Conservation (phyloP, 768 basidiomycete genomes). For the Tulasnella sp. region DNA sequence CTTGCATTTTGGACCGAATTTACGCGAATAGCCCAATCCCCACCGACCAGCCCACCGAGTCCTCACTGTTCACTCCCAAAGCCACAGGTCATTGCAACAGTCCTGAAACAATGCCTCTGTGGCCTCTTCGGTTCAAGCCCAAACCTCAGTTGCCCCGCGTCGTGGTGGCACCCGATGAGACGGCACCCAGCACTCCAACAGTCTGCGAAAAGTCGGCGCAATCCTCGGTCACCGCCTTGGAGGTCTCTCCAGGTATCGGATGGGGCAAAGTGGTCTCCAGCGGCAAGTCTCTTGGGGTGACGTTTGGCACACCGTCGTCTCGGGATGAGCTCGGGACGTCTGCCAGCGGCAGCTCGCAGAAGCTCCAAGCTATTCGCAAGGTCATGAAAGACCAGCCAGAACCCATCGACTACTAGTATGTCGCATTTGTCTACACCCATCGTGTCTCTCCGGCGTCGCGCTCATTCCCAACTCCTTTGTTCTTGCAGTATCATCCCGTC, state of each 20-base stretch:
- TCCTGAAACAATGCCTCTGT: not conserved
- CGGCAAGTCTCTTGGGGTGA: slow-evolving; percentile 16
- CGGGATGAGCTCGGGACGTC: not conserved
- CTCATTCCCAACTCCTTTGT: slow-evolving; percentile 10
- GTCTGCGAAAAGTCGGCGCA: slow-evolving; percentile 5
- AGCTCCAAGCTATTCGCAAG: slow-evolving; percentile 24
- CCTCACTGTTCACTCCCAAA: not conserved
- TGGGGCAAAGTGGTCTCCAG: slow-evolving; percentile 18
- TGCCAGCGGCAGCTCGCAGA: not conserved
- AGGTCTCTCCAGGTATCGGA: slow-evolving; percentile 16
- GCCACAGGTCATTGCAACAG: not conserved
- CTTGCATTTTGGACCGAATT: slow-evolving; percentile 8
- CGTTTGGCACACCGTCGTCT: slow-evolving; percentile 16
- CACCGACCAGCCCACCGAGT: not conserved
- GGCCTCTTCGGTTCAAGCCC: not conserved
- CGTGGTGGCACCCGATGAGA: slow-evolving; percentile 8
- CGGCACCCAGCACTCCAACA: not conserved
- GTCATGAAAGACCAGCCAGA: slow-evolving; percentile 25
- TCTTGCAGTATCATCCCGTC: slow-evolving; percentile 25
- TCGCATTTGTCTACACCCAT: not conserved
- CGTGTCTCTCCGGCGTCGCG: not conserved
- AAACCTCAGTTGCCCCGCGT: slow-evolving; percentile 1
- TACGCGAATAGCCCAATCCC: slow-evolving; percentile 2
- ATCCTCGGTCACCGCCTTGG: slow-evolving; percentile 10
- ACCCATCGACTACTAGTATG: slow-evolving; percentile 27